Base-by-base conservation (phyloP, 2,329 filamentous ascomycete genomes). In the Neocucurbitaria cava region DNA sequence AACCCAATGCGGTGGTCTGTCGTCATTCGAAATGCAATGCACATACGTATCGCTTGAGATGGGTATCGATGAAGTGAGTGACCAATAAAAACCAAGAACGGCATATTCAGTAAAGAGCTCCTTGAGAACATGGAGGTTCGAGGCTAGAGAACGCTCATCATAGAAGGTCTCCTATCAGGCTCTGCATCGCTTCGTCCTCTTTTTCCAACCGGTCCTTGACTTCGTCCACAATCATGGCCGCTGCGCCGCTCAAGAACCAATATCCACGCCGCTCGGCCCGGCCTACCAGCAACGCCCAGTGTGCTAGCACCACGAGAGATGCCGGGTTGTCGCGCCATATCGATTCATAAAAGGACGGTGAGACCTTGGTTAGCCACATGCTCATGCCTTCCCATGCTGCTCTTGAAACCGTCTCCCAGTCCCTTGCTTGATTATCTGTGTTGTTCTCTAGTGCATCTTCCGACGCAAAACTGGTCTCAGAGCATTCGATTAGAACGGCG, bases 241-340 rank as follows among this genome's bases (percentile, higher is more conserved):
- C 38, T 23, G 11, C 20, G 13, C 38, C 56, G 5, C 44, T 51
- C 46, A 68, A 50, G 35, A 58, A 70, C 65, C 66, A 70, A 46
- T 50, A 61, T 5, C 62, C 62, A n/a, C 33, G 47, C 21, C 56
- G 11, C 45, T 70, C 60, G 8, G 62, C 51, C 13, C 49, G 24
- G 13, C 24, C 20, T 3, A 64, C 55, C 3, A 71, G 42, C 10
- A 52, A 47, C 2, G 54, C 56, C 69, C 68, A 73, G 46, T 71
- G 56, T 3, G 59, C 64, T 4, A 71, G 21, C 15, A 73, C 56
- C 2, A 69, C 57, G 8, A 72, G 57, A 1, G 70, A 65, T 13
- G 63, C 44, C 30, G 64, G 59, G 31, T 56, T 35, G 9, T 56
- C 6, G 1, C 31, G 23, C 15, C 23, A 26, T 9, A 70, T 9